These are phyloP conservation scores for Pachysandra terminalis DNA, from an alignment of 164 flowering plant species.

Conservation along the genomic window DNA sequence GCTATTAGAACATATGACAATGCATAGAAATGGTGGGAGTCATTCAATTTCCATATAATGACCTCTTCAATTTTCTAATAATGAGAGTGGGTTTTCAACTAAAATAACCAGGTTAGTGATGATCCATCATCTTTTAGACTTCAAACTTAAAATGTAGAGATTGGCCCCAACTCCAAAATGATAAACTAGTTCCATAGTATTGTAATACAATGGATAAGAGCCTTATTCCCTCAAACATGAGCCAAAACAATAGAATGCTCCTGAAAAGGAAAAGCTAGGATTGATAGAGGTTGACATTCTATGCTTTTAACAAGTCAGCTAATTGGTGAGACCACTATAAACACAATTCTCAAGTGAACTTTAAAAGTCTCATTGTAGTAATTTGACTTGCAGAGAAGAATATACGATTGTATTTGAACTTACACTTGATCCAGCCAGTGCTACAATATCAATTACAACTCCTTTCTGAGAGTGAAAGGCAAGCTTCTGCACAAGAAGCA, in stretches of 20 bases:
- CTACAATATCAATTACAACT: constrained; percentile 55
- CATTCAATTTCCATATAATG: not conserved
- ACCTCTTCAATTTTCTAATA: not conserved
- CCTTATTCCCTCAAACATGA: too few relatives aligned
- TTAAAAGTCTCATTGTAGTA: not conserved
- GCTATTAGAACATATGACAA: too few relatives aligned
- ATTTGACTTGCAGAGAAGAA: not conserved
- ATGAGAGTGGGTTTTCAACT: not conserved
- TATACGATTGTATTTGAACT: constrained; percentile 15
- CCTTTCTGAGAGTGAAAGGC: constrained; percentile 41
- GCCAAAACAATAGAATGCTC: too few relatives aligned
- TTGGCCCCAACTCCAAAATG: too few relatives aligned
- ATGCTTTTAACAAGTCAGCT: too few relatives aligned
- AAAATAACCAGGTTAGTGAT: not conserved
- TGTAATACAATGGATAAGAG: too few relatives aligned
- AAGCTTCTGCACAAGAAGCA: constrained; percentile 57
- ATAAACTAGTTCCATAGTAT: too few relatives aligned
- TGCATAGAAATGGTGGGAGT: not conserved
- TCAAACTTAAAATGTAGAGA: too few relatives aligned
- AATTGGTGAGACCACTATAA: too few relatives aligned
- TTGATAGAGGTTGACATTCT: too few relatives aligned
- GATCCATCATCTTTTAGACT: not conserved
- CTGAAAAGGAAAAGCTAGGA: too few relatives aligned
- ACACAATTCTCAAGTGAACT: not conserved
- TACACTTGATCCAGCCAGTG: constrained; percentile 58